Conservation (phyloP, 257 asterid species). For the Penstemon eatonii region DNA sequence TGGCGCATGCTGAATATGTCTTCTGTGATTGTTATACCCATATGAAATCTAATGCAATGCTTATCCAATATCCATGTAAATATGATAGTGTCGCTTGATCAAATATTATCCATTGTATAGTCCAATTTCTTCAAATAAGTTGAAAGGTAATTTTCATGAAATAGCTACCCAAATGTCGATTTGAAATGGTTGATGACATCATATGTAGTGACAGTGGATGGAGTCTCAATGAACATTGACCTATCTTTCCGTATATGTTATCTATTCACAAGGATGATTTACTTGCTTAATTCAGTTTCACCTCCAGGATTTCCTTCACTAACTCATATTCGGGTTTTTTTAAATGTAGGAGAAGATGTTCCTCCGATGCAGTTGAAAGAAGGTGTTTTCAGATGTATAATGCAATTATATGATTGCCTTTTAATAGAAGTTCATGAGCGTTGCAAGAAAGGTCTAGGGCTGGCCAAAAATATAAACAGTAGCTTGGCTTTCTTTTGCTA, state of each 20-base stretch:
- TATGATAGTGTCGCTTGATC: background rate
- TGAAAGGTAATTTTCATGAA: background rate
- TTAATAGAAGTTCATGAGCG: constrained; percentile 99
- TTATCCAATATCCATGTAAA: too few species aligned
- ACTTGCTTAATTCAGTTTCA: background rate
- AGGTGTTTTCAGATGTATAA: constrained; percentile 92
- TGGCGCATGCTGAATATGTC: background rate
- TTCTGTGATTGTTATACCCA: too few species aligned
- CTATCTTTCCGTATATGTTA: background rate
- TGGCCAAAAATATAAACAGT: constrained; percentile 94
- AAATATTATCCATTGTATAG: background rate
- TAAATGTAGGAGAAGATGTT: constrained; percentile 78
- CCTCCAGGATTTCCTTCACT: constrained; percentile 20
- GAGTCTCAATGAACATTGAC: background rate
- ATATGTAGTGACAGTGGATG: constrained; percentile 12
- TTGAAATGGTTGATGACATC: constrained; percentile 1
- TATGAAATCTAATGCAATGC: too few species aligned
- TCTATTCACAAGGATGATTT: constrained; percentile 11
- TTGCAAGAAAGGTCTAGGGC: constrained; percentile 90
- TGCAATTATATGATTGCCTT: constrained; percentile 94
- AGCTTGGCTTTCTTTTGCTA: constrained; percentile 98
- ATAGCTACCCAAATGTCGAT: constrained; percentile 11
- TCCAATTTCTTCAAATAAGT: constrained; percentile 11
- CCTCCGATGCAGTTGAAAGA: constrained; percentile 99
- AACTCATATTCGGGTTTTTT: background rate